Percentiles rank a stretch among this genome's conserved stretches.
phyloP scores from a whole-genome alignment of 768 basidiomycete species.

The Lentinula raphanica region DNA sequence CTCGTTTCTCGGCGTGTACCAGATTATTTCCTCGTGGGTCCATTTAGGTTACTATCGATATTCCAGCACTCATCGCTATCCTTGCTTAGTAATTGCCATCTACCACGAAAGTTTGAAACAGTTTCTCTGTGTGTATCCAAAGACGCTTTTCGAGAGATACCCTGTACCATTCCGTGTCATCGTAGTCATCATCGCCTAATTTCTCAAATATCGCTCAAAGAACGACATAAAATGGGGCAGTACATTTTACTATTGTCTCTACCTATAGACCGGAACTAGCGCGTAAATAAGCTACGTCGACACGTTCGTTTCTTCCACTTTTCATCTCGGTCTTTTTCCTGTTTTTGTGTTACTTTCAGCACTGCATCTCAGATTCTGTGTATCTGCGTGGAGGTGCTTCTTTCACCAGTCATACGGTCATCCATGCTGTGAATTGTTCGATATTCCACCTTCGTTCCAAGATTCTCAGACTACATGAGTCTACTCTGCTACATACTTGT shows the following conservation, averaged over 20 bases:
- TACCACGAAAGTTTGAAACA: slow-evolving; percentile 4
- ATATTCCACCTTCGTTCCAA: no score
- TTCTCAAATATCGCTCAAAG: neutral
- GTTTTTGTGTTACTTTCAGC: neutral
- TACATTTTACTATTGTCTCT: neutral
- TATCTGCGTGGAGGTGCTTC: neutral
- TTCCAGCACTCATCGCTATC: slow-evolving; percentile 9
- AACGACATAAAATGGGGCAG: neutral
- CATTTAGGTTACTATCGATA: slow-evolving; percentile 11
- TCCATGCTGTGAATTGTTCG: no score
- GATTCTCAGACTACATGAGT: no score
- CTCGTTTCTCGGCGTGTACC: slow-evolving; percentile 94
- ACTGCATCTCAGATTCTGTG: neutral
- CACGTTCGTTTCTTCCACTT: neutral
- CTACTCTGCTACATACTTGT: no score
- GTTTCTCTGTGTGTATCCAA: slow-evolving; percentile 1
- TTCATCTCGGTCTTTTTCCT: neutral
- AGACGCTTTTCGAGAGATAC: slow-evolving; percentile 14
- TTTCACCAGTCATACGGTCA: neutral
- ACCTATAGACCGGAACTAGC: neutral
- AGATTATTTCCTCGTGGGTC: slow-evolving; percentile 89
- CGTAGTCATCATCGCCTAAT: neutral
- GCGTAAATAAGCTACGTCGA: neutral
- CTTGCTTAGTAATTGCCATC: slow-evolving; percentile 11
- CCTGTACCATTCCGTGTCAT: slow-evolving; percentile 6